Evolutionary conservation across 2,329 filamentous ascomycete species (phyloP), one percentile per base, ranked within the genome.

Genomic region (Botrytis sinoallii): DNA sequence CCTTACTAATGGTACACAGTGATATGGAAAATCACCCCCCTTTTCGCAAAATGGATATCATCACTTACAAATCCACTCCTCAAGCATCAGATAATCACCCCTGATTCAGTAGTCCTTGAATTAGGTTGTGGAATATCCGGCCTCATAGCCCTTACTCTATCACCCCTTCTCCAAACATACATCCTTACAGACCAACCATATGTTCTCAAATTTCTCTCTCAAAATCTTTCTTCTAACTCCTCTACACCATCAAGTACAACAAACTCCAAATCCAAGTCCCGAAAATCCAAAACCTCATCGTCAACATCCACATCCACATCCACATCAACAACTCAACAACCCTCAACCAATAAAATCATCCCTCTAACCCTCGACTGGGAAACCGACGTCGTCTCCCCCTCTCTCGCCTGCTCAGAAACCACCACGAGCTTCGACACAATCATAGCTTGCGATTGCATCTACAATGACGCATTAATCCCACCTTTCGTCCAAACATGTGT

Each of bases 361-460:
- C 64, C 71, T 25, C 42, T 73, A 16, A 70, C 89, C 0, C 85
- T 98, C 0, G 95, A 99, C 83, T 99, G 96, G 96, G 95, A 98
- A 81, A 85, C 86, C 4, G 66, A 73, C 55, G 25, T 73, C 42
- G 44, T 65, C 57, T 70, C 71, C 1, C 22, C 66, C 75, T 80
- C 81, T 22, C 79, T 80, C 14, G 75, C 76, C 71, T 55, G 81
- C 16, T 74, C 61, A 70, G 74, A 25, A 72, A 80, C 59, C 73
- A 79, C 75, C 63, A 80, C 78, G 79, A 86, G 87, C 73, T 91
- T 96, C 77, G 92, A 97, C 79, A 83, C 90, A 22, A 85, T 98
- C 18, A 81, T 98, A 52, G 94, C 94, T 6, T 97, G 94, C 80
- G 96, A 99, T 82, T 98, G 95, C 82, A 92, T 99, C 77, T 99